A percentile compares a stretch with the other conserved stretches of the same genome.
phyloP scores from a whole-genome alignment of 2,329 filamentous ascomycete genomes.

The Penicillium sp. region DNA sequence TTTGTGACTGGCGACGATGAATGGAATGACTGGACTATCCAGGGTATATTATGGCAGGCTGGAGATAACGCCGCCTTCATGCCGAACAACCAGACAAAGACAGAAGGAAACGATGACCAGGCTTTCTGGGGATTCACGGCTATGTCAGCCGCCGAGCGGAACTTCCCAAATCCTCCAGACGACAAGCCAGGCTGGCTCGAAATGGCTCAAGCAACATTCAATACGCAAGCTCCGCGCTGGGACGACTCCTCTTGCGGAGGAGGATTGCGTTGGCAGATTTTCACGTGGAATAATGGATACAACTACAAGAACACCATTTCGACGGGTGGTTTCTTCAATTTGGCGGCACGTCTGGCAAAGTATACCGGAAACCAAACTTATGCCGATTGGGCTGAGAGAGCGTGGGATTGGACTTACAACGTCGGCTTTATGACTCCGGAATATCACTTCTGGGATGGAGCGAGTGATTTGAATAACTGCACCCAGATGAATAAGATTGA shows the following conservation, averaged over 20 bases:
- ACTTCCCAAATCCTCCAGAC: conserved; percentile 47
- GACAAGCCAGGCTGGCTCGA: conserved; percentile 75
- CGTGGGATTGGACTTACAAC: conserved; percentile 61
- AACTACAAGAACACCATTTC: conserved; percentile 42
- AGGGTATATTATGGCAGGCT: conserved; percentile 44
- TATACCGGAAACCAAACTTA: conserved; percentile 39
- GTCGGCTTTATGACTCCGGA: conserved; percentile 56
- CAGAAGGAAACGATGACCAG: conserved; percentile 62
- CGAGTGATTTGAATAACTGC: conserved; percentile 57
- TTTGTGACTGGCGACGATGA: conserved; percentile 46
- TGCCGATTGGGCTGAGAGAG: conserved; percentile 68
- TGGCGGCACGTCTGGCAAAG: conserved; percentile 34
- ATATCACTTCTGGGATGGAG: conserved; percentile 61
- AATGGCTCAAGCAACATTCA: conserved; percentile 77
- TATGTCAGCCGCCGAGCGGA: conserved; percentile 59
- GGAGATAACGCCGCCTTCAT: conserved; percentile 45
- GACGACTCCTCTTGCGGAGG: conserved; percentile 69
- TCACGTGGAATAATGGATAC: conserved; percentile 39
- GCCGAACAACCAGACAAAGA: conserved; percentile 46
- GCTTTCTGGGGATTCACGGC: conserved; percentile 62
- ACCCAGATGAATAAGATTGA: conserved; percentile 55
- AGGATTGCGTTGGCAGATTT: conserved; percentile 59
- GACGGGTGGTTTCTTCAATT: conserved; percentile 38
- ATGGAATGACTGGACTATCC: conserved; percentile 43
- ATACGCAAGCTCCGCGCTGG: conserved; percentile 75